Evolutionary conservation across 352 stramenopile genomes (phyloP).

Genomic region (Aphanomyces stellatus): DNA sequence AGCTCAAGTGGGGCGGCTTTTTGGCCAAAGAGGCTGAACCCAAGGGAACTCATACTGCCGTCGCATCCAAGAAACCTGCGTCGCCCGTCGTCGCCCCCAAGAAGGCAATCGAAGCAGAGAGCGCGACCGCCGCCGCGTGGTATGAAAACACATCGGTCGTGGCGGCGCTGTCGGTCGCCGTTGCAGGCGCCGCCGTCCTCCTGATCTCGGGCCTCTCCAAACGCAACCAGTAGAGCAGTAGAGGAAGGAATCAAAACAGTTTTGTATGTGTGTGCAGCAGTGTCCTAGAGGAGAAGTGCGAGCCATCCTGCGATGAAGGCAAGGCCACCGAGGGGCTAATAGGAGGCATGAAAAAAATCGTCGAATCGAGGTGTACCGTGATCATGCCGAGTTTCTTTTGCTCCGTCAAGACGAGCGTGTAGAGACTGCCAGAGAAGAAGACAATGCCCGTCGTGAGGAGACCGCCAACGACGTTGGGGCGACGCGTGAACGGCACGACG

Average conservation of each 20-base stretch:
- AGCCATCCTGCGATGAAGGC: slow-evolving; percentile 1
- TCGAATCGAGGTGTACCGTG: slow-evolving; percentile 35
- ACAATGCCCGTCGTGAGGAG: slow-evolving; percentile 54
- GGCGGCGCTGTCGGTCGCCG: neutral
- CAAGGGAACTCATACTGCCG: neutral
- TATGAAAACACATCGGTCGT: neutral
- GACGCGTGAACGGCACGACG: slow-evolving; percentile 49
- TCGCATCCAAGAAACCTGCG: neutral
- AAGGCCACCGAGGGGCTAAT: neutral
- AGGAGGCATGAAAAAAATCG: neutral
- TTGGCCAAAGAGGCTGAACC: slow-evolving; percentile 23
- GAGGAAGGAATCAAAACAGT: neutral
- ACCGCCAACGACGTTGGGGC: slow-evolving; percentile 43
- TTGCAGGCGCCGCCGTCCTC: neutral
- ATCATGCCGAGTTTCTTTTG: slow-evolving; percentile 64
- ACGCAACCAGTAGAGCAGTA: slow-evolving; percentile 1
- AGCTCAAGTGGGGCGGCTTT: slow-evolving; percentile 71
- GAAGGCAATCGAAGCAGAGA: neutral
- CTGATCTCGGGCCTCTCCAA: neutral
- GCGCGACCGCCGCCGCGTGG: neutral
- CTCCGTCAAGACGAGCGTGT: slow-evolving; percentile 64
- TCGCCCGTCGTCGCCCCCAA: neutral
- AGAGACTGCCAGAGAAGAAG: slow-evolving; percentile 74
- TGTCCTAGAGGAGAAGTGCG: neutral
- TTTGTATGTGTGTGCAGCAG: neutral